phyloP scores from a whole-genome alignment of 331 rosid genomes.

The Pyracantha coccinea region DNA sequence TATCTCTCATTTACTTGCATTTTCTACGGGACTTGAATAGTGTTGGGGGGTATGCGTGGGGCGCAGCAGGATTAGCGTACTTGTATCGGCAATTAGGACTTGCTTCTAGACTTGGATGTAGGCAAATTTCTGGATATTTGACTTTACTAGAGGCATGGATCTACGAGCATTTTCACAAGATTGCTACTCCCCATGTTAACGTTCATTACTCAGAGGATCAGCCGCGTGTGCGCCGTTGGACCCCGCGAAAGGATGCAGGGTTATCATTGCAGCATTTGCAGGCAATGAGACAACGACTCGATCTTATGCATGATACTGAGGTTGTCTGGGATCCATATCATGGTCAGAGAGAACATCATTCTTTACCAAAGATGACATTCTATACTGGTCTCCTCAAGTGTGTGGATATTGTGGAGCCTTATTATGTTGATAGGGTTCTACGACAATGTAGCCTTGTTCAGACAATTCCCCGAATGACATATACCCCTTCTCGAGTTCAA shows the following conservation, averaged over 20 bases:
- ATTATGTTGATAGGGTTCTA: not conserved
- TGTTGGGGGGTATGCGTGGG: not conserved
- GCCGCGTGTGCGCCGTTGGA: not conserved
- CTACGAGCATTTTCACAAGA: not conserved
- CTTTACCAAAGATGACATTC: not conserved
- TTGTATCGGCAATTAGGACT: not conserved
- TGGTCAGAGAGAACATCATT: not conserved
- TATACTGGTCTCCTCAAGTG: not conserved
- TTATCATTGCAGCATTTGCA: not conserved
- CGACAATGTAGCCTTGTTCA: not conserved
- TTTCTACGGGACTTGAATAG: not conserved
- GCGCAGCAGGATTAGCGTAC: not conserved
- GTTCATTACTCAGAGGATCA: not conserved
- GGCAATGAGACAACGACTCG: not conserved
- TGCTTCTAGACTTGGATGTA: not conserved
- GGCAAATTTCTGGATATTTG: not conserved
- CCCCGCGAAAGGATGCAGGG: not conserved
- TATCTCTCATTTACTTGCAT: not conserved
- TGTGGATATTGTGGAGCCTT: not conserved
- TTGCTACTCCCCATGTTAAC: not conserved
- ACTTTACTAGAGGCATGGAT: conserved; percentile 1
- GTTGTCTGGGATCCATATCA: not conserved
- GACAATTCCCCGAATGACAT: not conserved
- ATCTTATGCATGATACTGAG: not conserved
- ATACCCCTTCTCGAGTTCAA: not conserved